phyloP scores from a whole-genome alignment of 2,329 filamentous ascomycete species.

The Metarhizium sp. region DNA sequence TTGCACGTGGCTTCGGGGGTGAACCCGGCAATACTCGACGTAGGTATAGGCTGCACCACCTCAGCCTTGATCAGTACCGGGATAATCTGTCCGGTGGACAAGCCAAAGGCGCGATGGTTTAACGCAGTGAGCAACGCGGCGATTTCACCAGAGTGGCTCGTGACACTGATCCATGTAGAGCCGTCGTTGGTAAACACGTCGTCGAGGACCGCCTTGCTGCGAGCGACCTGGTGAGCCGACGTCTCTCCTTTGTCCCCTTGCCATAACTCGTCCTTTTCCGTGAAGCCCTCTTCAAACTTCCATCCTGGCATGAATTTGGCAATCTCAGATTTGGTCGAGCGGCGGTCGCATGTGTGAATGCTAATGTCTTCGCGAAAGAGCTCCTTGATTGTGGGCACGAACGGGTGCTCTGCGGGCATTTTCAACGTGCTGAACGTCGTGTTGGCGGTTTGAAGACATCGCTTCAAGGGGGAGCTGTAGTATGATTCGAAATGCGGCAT shows the following conservation, averaged over 20 bases:
- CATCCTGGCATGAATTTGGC: slow-evolving; percentile 40
- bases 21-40: slow-evolving; percentile 25
- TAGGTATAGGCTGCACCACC: slow-evolving; percentile 22
- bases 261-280: slow-evolving; percentile 43
- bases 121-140: slow-evolving; percentile 41
- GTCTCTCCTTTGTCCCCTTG: slow-evolving; percentile 32
- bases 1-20: slow-evolving; percentile 33
- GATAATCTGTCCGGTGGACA: slow-evolving; percentile 59
- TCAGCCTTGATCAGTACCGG: slow-evolving; percentile 57
- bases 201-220: slow-evolving; percentile 41
- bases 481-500: slow-evolving; percentile 55
- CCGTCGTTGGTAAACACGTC: slow-evolving; percentile 45
- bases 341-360: slow-evolving; percentile 59
- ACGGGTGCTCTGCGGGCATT: slow-evolving; percentile 40
- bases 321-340: slow-evolving; percentile 46
- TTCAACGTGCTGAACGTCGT: slow-evolving; percentile 48
- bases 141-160: slow-evolving; percentile 52
- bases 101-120: slow-evolving; percentile 49
- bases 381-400: slow-evolving; percentile 54
- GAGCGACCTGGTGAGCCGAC: slow-evolving; percentile 35
- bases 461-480: slow-evolving; percentile 54
- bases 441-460: slow-evolving; percentile 54
- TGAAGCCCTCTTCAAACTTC: slow-evolving; percentile 51
- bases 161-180: slow-evolving; percentile 48
- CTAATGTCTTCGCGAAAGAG: slow-evolving; percentile 55